phyloP scores from a whole-genome alignment of 2,329 filamentous ascomycete genomes.

The Cladophialophora bantiana region DNA sequence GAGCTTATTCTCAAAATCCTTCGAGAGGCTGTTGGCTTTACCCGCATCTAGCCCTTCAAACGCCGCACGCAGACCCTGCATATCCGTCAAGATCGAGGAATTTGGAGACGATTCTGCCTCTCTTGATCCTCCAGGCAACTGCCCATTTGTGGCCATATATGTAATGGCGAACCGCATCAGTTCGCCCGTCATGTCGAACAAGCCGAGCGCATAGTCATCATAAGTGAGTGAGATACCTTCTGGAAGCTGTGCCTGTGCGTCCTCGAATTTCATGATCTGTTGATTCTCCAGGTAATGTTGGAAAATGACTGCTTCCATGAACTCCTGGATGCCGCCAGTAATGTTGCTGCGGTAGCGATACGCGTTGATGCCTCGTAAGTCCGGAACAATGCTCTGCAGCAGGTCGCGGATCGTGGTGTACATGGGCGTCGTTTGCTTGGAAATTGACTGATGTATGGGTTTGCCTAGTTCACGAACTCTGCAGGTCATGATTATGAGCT shows the following conservation, averaged over 20 bases:
- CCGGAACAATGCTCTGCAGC: conserved; percentile 71
- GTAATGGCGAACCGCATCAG: conserved; percentile 97
- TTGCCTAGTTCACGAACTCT: conserved; percentile 51
- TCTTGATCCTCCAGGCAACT: conserved; percentile 32
- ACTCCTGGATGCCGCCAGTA: conserved; percentile 85
- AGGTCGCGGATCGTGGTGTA: conserved; percentile 74
- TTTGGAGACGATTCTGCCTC: conserved; percentile 40
- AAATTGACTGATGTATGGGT: conserved; percentile 70
- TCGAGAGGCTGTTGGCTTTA: conserved; percentile 60
- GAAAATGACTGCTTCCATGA: conserved; percentile 89
- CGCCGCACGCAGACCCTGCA: conserved; percentile 76
- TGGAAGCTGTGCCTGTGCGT: conserved; percentile 58
- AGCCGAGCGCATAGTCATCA: conserved; percentile 86
- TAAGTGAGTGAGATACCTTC: conserved; percentile 70
- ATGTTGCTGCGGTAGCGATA: conserved; percentile 82
- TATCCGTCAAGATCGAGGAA: conserved; percentile 77
- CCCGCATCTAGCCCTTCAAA: conserved; percentile 75
- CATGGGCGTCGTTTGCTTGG: conserved; percentile 73
- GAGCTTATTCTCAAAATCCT: conserved; percentile 78
- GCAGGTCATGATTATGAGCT: background rate
- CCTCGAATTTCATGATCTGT: conserved; percentile 71
- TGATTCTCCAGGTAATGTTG: conserved; percentile 84
- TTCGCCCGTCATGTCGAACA: conserved; percentile 95
- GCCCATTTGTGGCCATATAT: conserved; percentile 70
- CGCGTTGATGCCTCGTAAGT: conserved; percentile 79